Evolutionary conservation across 2,329 filamentous ascomycete species (phyloP).

Genomic region (Penicillium glabrum): DNA sequence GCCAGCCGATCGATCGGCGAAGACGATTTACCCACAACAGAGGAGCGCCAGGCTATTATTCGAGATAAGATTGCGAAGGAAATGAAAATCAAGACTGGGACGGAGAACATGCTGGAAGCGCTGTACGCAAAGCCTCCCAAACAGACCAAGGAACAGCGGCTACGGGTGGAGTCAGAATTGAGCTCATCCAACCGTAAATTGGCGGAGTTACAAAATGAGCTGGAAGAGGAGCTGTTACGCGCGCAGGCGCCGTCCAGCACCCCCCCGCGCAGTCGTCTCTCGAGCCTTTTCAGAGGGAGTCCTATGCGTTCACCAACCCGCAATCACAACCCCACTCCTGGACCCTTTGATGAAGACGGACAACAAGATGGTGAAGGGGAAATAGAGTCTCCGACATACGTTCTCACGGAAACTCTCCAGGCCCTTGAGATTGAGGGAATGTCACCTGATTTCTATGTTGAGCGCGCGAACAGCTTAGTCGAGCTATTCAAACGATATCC

Average conservation of each 20-base stretch:
- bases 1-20: slow-evolving; percentile 57
- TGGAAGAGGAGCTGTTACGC: slow-evolving; percentile 61
- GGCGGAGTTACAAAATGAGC: slow-evolving; percentile 57
- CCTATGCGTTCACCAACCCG: slow-evolving; percentile 53
- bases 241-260: slow-evolving; percentile 56
- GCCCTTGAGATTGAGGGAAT: slow-evolving; percentile 85
- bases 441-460: slow-evolving; percentile 92
- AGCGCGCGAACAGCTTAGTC: slow-evolving; percentile 87
- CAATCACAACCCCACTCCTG: slow-evolving; percentile 17
- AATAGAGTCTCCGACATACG: slow-evolving; percentile 86
- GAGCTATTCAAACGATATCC: slow-evolving; percentile 93
- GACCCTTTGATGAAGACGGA: slow-evolving; percentile 38
- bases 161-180: slow-evolving; percentile 80
- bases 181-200: slow-evolving; percentile 79
- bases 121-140: slow-evolving; percentile 93
- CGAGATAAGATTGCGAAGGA: slow-evolving; percentile 89
- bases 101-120: slow-evolving; percentile 95
- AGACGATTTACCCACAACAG: slow-evolving; percentile 60
- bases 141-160: slow-evolving; percentile 82
- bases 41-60: slow-evolving; percentile 72
- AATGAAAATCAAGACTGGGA: slow-evolving; percentile 96
- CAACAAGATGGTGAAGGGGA: slow-evolving; percentile 53
- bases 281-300: slow-evolving; percentile 58
- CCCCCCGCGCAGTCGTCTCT: slow-evolving; percentile 52
- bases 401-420: slow-evolving; percentile 85